phyloP scores from a whole-genome alignment of 805 yeast genomes.

The Cyberlindnera veronae region DNA sequence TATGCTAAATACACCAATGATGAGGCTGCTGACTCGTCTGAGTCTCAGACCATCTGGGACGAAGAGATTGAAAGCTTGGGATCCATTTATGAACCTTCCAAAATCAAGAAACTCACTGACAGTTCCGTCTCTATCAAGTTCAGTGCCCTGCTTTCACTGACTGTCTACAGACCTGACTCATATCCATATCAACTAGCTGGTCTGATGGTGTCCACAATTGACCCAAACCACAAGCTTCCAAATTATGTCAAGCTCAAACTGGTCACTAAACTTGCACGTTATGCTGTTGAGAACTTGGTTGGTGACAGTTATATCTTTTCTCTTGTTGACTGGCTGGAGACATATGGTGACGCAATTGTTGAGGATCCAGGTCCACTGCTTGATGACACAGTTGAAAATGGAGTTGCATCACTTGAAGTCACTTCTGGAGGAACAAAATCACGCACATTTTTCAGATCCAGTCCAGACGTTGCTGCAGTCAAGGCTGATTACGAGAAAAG shows the following conservation, averaged over 20 bases:
- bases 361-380: constrained; percentile 74
- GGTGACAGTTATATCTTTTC: constrained; percentile 72
- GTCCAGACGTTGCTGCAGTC: constrained; percentile 33
- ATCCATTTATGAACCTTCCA: constrained; percentile 46
- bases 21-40: constrained; percentile 5
- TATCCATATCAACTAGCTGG: constrained; percentile 77
- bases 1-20: constrained; percentile 25
- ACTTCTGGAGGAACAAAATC: not conserved
- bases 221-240: constrained; percentile 49
- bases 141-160: constrained; percentile 29
- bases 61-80: constrained; percentile 70
- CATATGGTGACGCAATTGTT: constrained; percentile 52
- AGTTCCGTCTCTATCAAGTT: constrained; percentile 17
- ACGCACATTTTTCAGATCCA: constrained; percentile 19
- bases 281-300: constrained; percentile 41
- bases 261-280: constrained; percentile 42
- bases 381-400: constrained; percentile 22
- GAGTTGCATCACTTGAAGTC: constrained; percentile 4
- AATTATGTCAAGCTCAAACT: constrained; percentile 65
- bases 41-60: constrained; percentile 51
- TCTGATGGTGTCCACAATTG: constrained; percentile 46
- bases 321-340: constrained; percentile 76
- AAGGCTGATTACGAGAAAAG: constrained; percentile 34
- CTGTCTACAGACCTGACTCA: constrained; percentile 41
- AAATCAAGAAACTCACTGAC: constrained; percentile 29